A percentile compares a stretch with the other conserved stretches of the same genome.
phyloP scores from a whole-genome alignment of 139 green algal species.

The Tetradesmus obliquus region DNA sequence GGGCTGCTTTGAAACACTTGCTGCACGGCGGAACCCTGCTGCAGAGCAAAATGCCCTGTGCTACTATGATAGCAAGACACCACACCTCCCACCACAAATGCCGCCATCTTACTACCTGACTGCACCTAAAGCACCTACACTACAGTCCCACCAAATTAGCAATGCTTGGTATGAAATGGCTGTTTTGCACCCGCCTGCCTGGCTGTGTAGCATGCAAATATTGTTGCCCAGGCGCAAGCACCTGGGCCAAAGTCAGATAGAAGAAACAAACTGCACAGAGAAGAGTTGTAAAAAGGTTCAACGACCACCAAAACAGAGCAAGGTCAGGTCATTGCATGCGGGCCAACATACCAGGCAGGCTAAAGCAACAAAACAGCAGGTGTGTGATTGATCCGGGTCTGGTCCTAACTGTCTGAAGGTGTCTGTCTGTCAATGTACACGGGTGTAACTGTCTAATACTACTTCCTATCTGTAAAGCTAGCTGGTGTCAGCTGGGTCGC shows the following conservation, averaged over 20 bases:
- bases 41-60: not conserved
- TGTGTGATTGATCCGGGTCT: not conserved
- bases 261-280: not conserved
- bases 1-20: too few relatives aligned
- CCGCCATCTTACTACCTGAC: not conserved
- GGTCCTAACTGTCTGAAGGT: not conserved
- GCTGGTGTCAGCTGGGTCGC: too few relatives aligned
- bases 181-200: not conserved
- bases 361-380: constrained; percentile 1
- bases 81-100: not conserved
- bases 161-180: not conserved
- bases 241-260: constrained; percentile 4
- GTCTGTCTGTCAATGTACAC: constrained; percentile 24
- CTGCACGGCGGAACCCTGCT: not conserved
- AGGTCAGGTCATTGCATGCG: constrained; percentile 44
- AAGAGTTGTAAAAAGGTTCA: constrained; percentile 4
- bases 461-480: not conserved
- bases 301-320: constrained; percentile 4
- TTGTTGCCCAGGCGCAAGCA: not conserved
- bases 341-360: constrained; percentile 14
- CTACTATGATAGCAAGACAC: not conserved
- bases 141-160: not conserved
- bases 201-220: constrained; percentile 33
- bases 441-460: not conserved
- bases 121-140: not conserved